phyloP scores from a whole-genome alignment of 371 early-diverging fungal genomes.

The Apophysomyces sp. region DNA sequence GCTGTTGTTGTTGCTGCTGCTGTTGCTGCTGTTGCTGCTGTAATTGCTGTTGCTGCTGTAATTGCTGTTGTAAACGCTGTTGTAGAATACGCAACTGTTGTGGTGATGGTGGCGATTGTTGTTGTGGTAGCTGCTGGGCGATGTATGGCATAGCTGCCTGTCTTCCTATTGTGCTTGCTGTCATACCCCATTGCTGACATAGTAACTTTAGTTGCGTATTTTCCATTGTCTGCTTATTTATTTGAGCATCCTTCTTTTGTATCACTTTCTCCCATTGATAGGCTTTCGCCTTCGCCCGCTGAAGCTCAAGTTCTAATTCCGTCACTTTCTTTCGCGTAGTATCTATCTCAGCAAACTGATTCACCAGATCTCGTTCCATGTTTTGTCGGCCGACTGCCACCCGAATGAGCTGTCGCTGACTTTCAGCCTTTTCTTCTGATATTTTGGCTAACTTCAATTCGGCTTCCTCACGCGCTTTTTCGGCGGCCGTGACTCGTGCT shows the following conservation, averaged over 20 bases:
- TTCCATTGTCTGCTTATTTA: neutral
- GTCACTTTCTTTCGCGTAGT: neutral
- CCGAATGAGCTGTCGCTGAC: neutral
- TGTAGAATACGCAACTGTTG: neutral
- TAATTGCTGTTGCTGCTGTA: neutral
- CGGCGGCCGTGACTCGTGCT: neutral
- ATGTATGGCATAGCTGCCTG: neutral
- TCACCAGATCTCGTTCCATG: neutral
- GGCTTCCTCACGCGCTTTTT: neutral
- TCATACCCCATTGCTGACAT: neutral
- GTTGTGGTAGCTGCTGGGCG: neutral
- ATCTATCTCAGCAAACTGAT: neutral
- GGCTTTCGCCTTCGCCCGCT: neutral
- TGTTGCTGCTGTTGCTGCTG: neutral
- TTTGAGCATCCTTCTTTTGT: neutral
- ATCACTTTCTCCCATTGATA: neutral
- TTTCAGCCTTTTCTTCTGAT: neutral
- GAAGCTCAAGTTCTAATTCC: neutral
- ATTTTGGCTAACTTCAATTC: neutral
- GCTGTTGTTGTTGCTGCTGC: neutral
- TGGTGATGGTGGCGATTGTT: neutral
- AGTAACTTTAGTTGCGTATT: neutral
- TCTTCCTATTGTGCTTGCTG: neutral
- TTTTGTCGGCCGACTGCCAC: neutral
- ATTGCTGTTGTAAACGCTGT: neutral